Percentiles rank a stretch among this genome's conserved stretches.
Evolutionary conservation across 257 asterid genomes (phyloP).

Genomic region (Rubia yunnanensis): DNA sequence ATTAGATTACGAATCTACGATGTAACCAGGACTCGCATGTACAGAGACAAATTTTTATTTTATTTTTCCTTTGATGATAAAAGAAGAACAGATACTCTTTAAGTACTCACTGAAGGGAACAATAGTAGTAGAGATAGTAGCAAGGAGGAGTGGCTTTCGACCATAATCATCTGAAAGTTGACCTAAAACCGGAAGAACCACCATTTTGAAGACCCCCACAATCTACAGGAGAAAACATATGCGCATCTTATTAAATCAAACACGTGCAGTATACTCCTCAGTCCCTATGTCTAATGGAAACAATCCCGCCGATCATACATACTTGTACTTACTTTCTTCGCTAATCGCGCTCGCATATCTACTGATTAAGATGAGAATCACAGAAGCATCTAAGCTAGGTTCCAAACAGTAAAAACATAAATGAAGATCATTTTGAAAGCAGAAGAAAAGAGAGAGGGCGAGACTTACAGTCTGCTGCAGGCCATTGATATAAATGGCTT

Average conservation of each 20-base stretch:
- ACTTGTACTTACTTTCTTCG: neutral
- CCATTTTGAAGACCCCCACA: constrained; percentile 90
- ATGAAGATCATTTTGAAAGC: neutral
- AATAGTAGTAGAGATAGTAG: constrained; percentile 71
- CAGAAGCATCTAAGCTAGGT: neutral
- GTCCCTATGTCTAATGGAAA: neutral
- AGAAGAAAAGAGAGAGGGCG: neutral
- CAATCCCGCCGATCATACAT: neutral
- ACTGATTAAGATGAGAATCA: neutral
- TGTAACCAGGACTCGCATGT: neutral
- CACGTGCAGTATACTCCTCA: neutral
- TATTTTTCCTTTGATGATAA: too few species aligned
- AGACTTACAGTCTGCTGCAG: constrained; percentile 78
- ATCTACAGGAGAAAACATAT: constrained; percentile 32
- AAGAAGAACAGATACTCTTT: neutral
- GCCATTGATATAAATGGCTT: constrained; percentile 83
- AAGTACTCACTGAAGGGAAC: constrained; percentile 62
- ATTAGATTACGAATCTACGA: neutral
- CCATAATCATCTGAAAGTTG: constrained; percentile 94
- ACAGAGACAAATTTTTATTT: neutral
- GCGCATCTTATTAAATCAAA: neutral
- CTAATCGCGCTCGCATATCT: neutral
- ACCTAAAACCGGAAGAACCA: constrained; percentile 78
- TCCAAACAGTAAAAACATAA: neutral
- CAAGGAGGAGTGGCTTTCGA: constrained; percentile 83